Conservation (phyloP, 129 eudicot species). For the Escallonia herrerae region DNA sequence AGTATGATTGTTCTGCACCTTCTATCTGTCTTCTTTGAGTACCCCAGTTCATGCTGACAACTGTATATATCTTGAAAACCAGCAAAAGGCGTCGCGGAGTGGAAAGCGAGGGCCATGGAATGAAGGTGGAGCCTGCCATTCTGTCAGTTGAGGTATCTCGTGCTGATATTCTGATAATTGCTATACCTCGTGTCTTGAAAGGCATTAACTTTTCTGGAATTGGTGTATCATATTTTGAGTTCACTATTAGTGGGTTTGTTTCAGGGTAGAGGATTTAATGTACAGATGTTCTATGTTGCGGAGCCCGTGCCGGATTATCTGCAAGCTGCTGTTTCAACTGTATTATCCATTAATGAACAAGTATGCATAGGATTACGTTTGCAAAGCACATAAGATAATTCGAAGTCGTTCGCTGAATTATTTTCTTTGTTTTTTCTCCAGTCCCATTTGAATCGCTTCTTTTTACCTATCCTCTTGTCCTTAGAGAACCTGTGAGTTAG, state of each 20-base stretch:
- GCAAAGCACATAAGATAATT: too few relatives aligned
- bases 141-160: constrained; percentile 86
- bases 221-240: constrained; percentile 12
- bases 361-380: constrained; percentile 25
- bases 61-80: not conserved
- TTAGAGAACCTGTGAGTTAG: too few relatives aligned
- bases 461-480: too few relatives aligned
- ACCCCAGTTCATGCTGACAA: not conserved
- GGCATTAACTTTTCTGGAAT: not conserved
- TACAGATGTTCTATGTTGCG: constrained; percentile 61
- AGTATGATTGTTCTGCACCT: too few relatives aligned
- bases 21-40: too few relatives aligned
- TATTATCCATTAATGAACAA: constrained; percentile 70
- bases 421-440: too few relatives aligned
- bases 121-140: constrained; percentile 75
- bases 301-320: constrained; percentile 92
- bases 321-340: constrained; percentile 85
- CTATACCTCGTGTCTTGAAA: not conserved
- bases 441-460: too few relatives aligned
- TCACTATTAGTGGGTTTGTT: constrained; percentile 7
- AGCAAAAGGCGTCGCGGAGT: constrained; percentile 53
- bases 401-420: too few relatives aligned
- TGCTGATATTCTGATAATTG: not conserved
- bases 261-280: constrained; percentile 94
- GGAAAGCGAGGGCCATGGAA: constrained; percentile 46